Conservation (phyloP, 805 yeast species). For the Maudiozyma barnettii region DNA sequence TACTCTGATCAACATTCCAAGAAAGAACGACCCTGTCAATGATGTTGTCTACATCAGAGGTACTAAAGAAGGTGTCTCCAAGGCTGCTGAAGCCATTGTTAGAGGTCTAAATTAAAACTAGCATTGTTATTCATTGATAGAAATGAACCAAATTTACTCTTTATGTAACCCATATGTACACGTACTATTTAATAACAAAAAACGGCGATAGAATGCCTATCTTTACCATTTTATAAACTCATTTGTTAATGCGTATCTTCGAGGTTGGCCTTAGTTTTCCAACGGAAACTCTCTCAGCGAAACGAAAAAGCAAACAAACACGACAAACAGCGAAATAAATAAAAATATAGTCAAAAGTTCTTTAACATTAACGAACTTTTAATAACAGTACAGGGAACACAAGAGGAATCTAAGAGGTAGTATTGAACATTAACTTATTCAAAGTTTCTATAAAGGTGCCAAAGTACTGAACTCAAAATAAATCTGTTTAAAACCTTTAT, state of each 20-base stretch:
- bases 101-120: constrained; percentile 17
- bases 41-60: constrained; percentile 56
- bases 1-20: constrained; percentile 56
- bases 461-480: too few relatives aligned
- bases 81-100: constrained; percentile 36
- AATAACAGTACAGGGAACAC: too few relatives aligned
- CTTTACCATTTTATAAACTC: background rate
- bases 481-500: too few relatives aligned
- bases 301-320: background rate
- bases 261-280: too few relatives aligned
- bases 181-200: too few relatives aligned
- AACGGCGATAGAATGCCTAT: too few relatives aligned
- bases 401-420: too few relatives aligned
- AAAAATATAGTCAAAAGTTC: background rate
- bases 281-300: background rate
- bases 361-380: too few relatives aligned
- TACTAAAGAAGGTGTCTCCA: constrained; percentile 42
- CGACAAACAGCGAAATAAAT: background rate
- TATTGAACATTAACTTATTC: too few relatives aligned
- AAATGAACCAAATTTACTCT: background rate
- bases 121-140: constrained; percentile 1
- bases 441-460: too few relatives aligned
- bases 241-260: background rate
- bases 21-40: constrained; percentile 40
- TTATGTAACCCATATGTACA: too few relatives aligned